Evolutionary conservation across 805 yeast species (phyloP).

Genomic region (Blastobotrys robertii): DNA sequence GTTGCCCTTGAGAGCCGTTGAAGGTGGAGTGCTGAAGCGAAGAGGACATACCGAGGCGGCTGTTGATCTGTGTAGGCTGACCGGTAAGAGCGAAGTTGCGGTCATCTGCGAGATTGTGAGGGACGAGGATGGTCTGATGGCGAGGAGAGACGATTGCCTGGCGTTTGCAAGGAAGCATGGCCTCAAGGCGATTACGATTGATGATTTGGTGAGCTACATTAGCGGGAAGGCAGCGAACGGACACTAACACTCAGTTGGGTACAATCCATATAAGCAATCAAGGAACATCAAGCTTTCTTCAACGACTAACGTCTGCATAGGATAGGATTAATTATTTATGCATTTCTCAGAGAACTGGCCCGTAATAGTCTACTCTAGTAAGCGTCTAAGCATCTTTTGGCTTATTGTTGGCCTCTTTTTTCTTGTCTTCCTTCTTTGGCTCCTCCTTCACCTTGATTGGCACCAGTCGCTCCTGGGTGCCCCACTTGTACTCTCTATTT

Average conservation of each 20-base stretch:
- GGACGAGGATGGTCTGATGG: conserved; percentile 92
- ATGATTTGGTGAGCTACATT: conserved; percentile 53
- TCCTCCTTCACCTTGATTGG: conserved; percentile 42
- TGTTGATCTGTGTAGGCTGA: conserved; percentile 70
- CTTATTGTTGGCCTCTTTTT: background rate
- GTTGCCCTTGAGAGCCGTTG: conserved; percentile 83
- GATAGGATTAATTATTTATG: background rate
- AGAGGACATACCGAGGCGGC: conserved; percentile 98
- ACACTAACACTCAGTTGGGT: background rate
- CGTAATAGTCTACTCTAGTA: too few relatives aligned
- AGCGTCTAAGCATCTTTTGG: too few relatives aligned
- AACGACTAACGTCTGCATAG: too few relatives aligned
- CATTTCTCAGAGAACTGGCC: background rate
- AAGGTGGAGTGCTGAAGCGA: conserved; percentile 72
- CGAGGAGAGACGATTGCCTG: conserved; percentile 80
- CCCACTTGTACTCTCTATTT: conserved; percentile 68
- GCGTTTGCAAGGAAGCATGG: conserved; percentile 52
- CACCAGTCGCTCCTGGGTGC: conserved; percentile 62
- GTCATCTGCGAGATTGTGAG: conserved; percentile 90
- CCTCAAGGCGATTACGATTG: conserved; percentile 69
- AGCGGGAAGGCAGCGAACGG: conserved; percentile 2
- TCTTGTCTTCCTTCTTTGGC: conserved; percentile 1
- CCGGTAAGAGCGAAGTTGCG: conserved; percentile 77
- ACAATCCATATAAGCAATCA: background rate
- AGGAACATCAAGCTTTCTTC: background rate